Base-by-base conservation (phyloP, 2,329 filamentous ascomycete species). In the Aspergillus brasiliensis region DNA sequence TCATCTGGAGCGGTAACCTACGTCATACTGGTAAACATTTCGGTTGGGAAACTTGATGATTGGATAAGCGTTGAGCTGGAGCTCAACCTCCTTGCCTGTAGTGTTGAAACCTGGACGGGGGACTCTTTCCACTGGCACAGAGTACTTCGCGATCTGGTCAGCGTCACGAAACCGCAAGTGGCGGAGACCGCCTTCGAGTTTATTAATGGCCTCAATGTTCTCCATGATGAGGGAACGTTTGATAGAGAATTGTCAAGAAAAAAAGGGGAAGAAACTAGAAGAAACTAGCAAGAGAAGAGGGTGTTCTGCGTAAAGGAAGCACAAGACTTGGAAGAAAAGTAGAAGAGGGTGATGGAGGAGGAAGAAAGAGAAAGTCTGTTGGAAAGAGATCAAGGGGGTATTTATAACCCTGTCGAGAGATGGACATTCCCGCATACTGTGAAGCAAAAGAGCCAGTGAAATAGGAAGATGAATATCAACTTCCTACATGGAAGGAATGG, bases 11-110 rank as follows among this genome's bases (percentile, higher is more conserved):
- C 17, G 47, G 31, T 51, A 31, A 83, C 89, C 83, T 78, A 93
- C 91, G 78, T 97, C 92, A 67, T 94, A 98, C 71, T 97, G 93
- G 63, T 88, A 88, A 21, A 97, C 85, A 0, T 85, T 84, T 11
- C 81, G 83, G 2, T 75, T 81, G 0, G 87, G 87, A 57, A 88
- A 86, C 8, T 80, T 76, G 0, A 73, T 76, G 57, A 97, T 88
- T 0, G 87, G 83, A 75, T 88, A 96, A 10, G 91, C 87, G 72
- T 98, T 98, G 38, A 96, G 77, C 2, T 81, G 75, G 1, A 91
- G 67, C 0, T 75, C 70, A 19, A 87, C 81, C 0, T 79, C 71
- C 62, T 83, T 84, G 1, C 88, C 88, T 7, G 80, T 78, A 0
- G 76, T 83, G 62, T 88, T 90, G 72, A 84, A 86, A 0, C 78